Conservation (phyloP, 495 filamentous ascomycete genomes). For the Apiosordaria backusii region DNA sequence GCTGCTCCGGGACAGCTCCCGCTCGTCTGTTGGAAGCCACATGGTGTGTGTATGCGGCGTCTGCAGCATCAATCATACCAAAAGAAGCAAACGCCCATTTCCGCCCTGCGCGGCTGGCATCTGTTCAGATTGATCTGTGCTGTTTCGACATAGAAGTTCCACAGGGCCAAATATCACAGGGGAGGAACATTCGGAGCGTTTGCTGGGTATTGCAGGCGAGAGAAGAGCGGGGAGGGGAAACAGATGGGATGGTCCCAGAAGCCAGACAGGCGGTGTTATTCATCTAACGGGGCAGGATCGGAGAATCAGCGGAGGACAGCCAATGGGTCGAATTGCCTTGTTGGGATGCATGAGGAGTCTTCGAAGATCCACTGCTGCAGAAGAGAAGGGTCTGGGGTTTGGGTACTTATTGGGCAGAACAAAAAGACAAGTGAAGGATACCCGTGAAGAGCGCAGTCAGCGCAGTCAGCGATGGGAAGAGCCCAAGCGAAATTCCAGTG, state of each 20-base stretch:
- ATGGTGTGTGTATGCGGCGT: background rate
- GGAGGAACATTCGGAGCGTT: background rate
- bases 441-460: background rate
- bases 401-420: background rate
- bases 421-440: background rate
- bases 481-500: background rate
- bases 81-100: background rate
- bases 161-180: background rate
- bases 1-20: conserved; percentile 10
- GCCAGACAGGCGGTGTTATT: background rate
- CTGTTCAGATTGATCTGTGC: conserved; percentile 8
- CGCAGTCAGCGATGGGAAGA: background rate
- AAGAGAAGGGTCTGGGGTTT: background rate
- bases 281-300: conserved; percentile 10
- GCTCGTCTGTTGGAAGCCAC: conserved; percentile 10
- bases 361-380: background rate
- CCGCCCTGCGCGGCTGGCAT: conserved; percentile 16
- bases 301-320: background rate
- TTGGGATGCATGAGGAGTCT: background rate
- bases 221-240: background rate
- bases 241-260: background rate
- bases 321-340: background rate
- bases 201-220: background rate
- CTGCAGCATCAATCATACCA: background rate
- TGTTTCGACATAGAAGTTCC: background rate